Base-by-base conservation (phyloP, 2,329 filamentous ascomycete genomes). In the Colletotrichum tanaceti region DNA sequence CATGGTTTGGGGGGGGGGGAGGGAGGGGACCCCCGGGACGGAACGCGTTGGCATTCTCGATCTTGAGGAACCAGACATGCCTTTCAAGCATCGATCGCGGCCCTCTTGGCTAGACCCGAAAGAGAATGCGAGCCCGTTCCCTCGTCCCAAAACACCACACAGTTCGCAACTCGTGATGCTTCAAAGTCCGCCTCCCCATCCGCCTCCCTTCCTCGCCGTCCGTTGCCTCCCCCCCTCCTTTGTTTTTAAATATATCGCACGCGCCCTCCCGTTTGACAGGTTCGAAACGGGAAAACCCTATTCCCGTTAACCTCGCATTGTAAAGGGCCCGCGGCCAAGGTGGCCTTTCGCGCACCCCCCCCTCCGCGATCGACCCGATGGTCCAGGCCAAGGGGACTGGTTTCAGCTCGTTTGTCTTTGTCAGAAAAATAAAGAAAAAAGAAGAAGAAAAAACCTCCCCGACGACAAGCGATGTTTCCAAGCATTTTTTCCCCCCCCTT, bases 141-240 rank as follows among this genome's bases (percentile, higher is more conserved):
- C 47, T 28, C 20, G 22, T 32, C 47, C 14, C 28, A 28, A 28
- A 28, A 28, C 28, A 28, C 28, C 28, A 28, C 6, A 28, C 28
- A 28, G 28, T 7, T 28, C 49, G 22, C 49, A 52, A 35, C 49
- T 52, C 28, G 49, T 52, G 49, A 52, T 32, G 24, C 49, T 24
- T 28, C 22, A n/a, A 24, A 24, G 5, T 7, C 28, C 6, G 1
- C 5, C 28, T 7, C 6, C 28, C 5, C 1, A 1, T 28, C 28
- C 28, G 28, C 7, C 28, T 28, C 28, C 28, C 28, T 28, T 16
- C 28, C 9, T 28, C 49, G 18, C 32, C 22, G 49, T 41, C 38
- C 38, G 38, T 41, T 11, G 38, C 46, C 22, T 5, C 14, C 5
- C 20, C 6, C 13, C 22, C 16, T 16, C 22, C 5, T 44, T 11